phyloP scores from a whole-genome alignment of 176 grass and related monocot genomes.

The Areca catechu region DNA sequence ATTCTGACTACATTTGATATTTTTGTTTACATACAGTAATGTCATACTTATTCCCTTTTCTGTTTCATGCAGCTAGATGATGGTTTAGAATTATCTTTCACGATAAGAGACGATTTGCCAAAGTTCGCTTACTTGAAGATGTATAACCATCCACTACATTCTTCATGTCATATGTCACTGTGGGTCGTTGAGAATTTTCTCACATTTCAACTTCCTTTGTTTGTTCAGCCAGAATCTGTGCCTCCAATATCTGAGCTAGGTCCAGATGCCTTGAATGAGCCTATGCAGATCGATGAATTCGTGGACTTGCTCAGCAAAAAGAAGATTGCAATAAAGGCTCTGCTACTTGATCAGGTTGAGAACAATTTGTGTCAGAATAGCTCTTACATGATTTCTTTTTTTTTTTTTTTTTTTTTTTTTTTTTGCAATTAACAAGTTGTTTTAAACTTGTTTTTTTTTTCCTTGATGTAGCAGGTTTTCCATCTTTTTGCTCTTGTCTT shows the following conservation, averaged over 20 bases:
- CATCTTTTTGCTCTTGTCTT: too few species aligned
- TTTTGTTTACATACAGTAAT: too few species aligned
- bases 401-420: too few species aligned
- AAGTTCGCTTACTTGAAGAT: constrained; percentile 77
- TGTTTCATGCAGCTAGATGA: constrained; percentile 66
- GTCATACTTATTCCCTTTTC: neutral
- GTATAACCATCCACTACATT: constrained; percentile 20
- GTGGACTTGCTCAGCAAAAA: constrained; percentile 41
- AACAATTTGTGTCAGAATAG: neutral
- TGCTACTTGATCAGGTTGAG: constrained; percentile 86
- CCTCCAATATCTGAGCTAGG: constrained; percentile 91
- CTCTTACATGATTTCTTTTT: too few species aligned
- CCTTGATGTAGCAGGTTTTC: too few species aligned
- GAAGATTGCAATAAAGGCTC: constrained; percentile 80
- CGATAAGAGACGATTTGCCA: constrained; percentile 93
- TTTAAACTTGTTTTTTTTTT: too few species aligned
- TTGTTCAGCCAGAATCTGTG: constrained; percentile 63
- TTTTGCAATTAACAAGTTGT: too few species aligned
- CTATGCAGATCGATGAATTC: constrained; percentile 49
- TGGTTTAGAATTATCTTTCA: constrained; percentile 92
- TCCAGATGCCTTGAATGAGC: constrained; percentile 81
- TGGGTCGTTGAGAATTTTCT: neutral
- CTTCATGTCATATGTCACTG: constrained; percentile 6
- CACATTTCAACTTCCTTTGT: constrained; percentile 7
- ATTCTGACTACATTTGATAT: too few species aligned